Evolutionary conservation across 306 rosid genomes (phyloP), one percentile per base, ranked within the genome.

Genomic region (Gastrolobium bilobum): DNA sequence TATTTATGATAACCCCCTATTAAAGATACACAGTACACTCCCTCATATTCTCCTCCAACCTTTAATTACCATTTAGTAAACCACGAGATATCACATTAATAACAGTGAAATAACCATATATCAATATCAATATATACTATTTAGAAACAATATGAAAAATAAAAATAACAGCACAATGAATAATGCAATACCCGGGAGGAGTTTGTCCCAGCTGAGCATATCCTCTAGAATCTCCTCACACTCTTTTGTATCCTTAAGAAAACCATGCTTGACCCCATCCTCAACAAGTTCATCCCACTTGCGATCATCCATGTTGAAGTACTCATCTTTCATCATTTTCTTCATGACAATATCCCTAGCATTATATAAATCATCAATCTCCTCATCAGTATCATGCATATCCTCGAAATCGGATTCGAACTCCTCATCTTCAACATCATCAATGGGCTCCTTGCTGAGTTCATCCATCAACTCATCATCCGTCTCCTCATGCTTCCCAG

Each of bases 381-480:
- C 97, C 7, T 90, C 89, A 65, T 93, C 96, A 1, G 96, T 95
- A 5, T 86, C 87, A 7, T 84, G 76, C 2, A 43, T 0, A 0
- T 90, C 93, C 62, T 93, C 96, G 57, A 91, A 90, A 87, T 89
- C 98, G 0, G 85, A 75, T 82, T 90, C 99, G 61, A 89, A 78
- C 1, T 88, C 91, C 52, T 0, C 0, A 71, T 88, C 89, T 1
- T 57, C 74, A 4, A 93, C 87, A 42, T 82, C 81, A 31, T 90
- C 90, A 39, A 85, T 3, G 1, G 96, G 98, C 67, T 76, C 7
- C 89, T 60, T 42, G 5, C 34, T 42, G 9, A 96, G 76, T 13
- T 91, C 90, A 0, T 90, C 90, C 52, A 88, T 40, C 68, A 96
- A 30, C 79, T 91, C 97, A 51, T 96, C 94, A 67, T 96, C 99